Conservation (phyloP, 2,329 filamentous ascomycete genomes). For the Sarocladiaceae sp. region DNA sequence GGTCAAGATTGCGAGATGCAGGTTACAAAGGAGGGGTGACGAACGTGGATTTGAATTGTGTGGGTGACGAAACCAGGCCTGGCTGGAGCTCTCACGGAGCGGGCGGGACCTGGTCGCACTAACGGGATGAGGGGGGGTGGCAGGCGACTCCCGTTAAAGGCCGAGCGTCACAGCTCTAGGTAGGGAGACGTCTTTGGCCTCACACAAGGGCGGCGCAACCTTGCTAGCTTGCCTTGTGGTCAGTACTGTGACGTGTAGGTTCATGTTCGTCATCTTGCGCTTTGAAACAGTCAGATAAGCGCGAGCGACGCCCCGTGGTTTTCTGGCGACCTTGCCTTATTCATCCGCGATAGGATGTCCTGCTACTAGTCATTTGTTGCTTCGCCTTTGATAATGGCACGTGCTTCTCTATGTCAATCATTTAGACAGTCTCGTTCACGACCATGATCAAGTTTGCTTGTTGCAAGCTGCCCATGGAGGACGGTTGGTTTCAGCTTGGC, state of each 20-base stretch:
- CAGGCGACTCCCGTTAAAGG: slow-evolving; percentile 1
- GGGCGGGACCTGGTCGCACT: slow-evolving; percentile 4
- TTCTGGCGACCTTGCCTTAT: no score
- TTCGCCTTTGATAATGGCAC: no score
- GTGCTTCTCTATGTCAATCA: no score
- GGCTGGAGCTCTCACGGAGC: slow-evolving; percentile 10
- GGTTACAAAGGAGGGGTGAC: slow-evolving; percentile 9
- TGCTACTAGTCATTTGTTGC: no score
- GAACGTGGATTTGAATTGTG: slow-evolving; percentile 8
- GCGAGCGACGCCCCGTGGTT: no score
- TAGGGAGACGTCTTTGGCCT: neutral
- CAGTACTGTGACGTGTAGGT: neutral
- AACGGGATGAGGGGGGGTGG: neutral
- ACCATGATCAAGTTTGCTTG: no score
- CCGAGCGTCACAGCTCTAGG: neutral
- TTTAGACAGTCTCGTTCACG: no score
- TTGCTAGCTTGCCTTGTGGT: neutral
- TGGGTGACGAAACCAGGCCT: slow-evolving; percentile 7
- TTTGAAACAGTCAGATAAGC: slow-evolving; percentile 8
- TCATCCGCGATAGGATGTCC: no score
- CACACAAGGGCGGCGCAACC: slow-evolving; percentile 4
- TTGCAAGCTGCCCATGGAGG: no score
- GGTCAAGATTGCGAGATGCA: slow-evolving; percentile 3
- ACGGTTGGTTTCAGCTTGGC: no score
- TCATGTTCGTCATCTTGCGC: neutral